These are phyloP conservation scores for Phytopythium montanum DNA, from an alignment of 352 stramenopile genomes.

Conservation along the genomic window DNA sequence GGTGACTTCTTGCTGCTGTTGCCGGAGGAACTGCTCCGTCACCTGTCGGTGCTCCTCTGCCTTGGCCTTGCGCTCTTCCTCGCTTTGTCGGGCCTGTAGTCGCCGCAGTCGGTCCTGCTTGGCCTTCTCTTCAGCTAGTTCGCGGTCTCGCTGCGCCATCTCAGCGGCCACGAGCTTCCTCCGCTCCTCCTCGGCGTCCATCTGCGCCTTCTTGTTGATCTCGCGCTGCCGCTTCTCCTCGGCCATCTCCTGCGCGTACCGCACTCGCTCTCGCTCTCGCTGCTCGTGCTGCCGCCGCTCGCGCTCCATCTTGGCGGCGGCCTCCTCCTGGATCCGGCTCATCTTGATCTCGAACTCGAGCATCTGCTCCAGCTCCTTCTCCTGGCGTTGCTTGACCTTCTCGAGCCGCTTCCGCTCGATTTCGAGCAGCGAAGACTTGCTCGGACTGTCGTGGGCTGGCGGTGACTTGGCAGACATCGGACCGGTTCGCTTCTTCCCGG, in stretches of 20 bases:
- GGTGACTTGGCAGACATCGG: constrained; percentile 17
- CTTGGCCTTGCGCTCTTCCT: constrained; percentile 73
- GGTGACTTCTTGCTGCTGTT: constrained; percentile 69
- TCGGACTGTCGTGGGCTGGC: constrained; percentile 10
- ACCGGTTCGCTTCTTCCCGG: not conserved
- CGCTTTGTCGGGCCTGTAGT: constrained; percentile 61
- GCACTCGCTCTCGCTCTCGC: constrained; percentile 57
- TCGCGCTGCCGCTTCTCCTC: constrained; percentile 75
- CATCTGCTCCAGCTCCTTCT: constrained; percentile 88
- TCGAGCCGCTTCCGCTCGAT: constrained; percentile 69
- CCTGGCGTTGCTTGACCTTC: constrained; percentile 71
- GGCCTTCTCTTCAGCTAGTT: constrained; percentile 74
- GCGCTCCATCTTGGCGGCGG: constrained; percentile 58
- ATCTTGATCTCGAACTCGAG: constrained; percentile 92
- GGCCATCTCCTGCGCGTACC: constrained; percentile 60
- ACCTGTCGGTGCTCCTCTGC: constrained; percentile 64
- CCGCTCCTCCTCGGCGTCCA: constrained; percentile 81
- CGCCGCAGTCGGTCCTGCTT: constrained; percentile 60
- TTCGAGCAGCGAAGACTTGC: constrained; percentile 44
- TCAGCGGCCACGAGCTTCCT: constrained; percentile 57
- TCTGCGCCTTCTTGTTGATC: constrained; percentile 78
- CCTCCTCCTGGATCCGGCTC: constrained; percentile 78
- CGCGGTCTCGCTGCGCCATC: constrained; percentile 66
- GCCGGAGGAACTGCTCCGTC: constrained; percentile 47
- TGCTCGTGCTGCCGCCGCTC: constrained; percentile 66